Percentiles rank a stretch among this genome's conserved stretches.
Conservation (phyloP, 2,329 filamentous ascomycete species). For the Curvularia sp. region DNA sequence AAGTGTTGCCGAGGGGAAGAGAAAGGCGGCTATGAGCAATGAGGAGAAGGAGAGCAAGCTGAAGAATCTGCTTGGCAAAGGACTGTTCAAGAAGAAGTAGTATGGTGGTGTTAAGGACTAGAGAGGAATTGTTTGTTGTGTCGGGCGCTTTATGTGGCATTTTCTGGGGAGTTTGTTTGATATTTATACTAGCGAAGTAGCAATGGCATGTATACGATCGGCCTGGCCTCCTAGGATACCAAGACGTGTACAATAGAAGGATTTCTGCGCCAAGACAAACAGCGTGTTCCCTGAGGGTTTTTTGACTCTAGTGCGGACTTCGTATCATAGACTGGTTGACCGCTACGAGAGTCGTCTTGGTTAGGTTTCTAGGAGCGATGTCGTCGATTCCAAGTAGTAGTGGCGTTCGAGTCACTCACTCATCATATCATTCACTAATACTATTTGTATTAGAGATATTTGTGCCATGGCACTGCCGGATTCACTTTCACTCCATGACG, state of each 20-base stretch:
- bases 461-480: neutral
- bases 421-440: neutral
- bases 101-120: too few species aligned
- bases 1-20: slow-evolving; percentile 42
- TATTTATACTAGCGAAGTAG: neutral
- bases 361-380: neutral
- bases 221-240: neutral
- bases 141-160: slow-evolving; percentile 1
- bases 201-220: neutral
- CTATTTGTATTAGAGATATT: neutral
- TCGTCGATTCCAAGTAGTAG: neutral
- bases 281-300: neutral
- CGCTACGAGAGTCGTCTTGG: neutral
- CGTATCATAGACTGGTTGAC: neutral
- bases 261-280: neutral
- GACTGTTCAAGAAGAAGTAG: slow-evolving; percentile 45
- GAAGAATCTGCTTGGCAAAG: slow-evolving; percentile 49
- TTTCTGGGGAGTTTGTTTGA: neutral
- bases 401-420: neutral
- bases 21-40: slow-evolving; percentile 37
- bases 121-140: neutral
- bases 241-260: neutral
- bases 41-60: slow-evolving; percentile 52
- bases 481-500: neutral
- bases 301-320: too few species aligned